Conservation (phyloP, 768 basidiomycete species). For the Trametes punicea region DNA sequence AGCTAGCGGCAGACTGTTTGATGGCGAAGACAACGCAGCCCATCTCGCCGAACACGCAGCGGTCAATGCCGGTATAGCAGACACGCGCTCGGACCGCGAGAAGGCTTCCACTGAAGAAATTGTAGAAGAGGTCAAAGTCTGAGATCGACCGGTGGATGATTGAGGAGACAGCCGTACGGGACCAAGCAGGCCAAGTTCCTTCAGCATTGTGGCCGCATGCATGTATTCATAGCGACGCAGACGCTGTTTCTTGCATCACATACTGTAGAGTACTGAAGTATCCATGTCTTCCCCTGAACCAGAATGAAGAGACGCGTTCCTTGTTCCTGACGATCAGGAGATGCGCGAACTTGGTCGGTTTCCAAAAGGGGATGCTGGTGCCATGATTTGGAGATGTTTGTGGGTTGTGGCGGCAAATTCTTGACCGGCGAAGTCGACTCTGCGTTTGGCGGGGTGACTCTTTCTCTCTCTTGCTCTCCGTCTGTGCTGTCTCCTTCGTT, state of each 20-base stretch:
- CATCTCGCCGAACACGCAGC: slow-evolving; percentile 22
- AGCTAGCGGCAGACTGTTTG: slow-evolving; percentile 34
- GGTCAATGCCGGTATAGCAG: slow-evolving; percentile 18
- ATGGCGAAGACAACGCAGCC: slow-evolving; percentile 29
- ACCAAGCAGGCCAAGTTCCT: neutral
- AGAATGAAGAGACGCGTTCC: neutral
- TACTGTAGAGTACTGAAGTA: slow-evolving; percentile 2
- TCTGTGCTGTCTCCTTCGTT: neutral
- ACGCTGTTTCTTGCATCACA: neutral
- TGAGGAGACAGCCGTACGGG: neutral
- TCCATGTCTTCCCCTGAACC: too few species aligned
- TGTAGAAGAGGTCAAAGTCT: slow-evolving; percentile 22
- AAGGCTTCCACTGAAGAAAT: slow-evolving; percentile 21
- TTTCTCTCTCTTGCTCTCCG: neutral
- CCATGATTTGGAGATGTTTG: slow-evolving; percentile 8
- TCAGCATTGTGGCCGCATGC: neutral
- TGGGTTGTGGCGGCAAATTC: slow-evolving; percentile 12
- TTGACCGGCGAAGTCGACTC: neutral
- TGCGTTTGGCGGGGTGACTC: neutral
- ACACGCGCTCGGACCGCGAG: slow-evolving; percentile 23
- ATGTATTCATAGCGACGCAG: slow-evolving; percentile 9
- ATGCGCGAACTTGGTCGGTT: neutral
- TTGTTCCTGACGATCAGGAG: neutral
- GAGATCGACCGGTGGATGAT: neutral
- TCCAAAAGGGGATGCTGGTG: neutral